Base-by-base conservation (phyloP, 1,284 basidiomycete species). In the Boletus mariae region DNA sequence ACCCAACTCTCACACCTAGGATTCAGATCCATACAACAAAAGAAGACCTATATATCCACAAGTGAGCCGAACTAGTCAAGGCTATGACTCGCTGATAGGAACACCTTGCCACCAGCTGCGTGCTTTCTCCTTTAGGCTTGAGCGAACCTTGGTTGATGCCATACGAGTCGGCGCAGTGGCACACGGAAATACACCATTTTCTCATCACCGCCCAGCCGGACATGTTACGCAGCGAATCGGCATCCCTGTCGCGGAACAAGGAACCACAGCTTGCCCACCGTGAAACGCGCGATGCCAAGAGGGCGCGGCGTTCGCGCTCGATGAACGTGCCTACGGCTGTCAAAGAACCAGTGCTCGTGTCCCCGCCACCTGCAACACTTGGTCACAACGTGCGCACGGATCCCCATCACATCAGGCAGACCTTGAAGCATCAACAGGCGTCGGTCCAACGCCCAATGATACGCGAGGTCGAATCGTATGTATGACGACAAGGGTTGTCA, bases 51-150 rank as follows among this genome's bases (percentile, higher is more conserved):
- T 15, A 52, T 35, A 15, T 43, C 56, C 49, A 51, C 34, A 42
- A 20, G 49, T 20, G 47, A 51, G 47, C 48, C 49, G 17, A 37
- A 54, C 59, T 54, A 31, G 41, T 50, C 25, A 38, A 62, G 61
- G 62, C 61, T 60, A 60, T 67, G 65, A 35, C 47, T 5, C 13
- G 10, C 34, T 45, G 42, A 44, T 44, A 35, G 31, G 12, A 43
- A 45, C 42, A 17, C 8, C 11, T 31, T 32, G 37, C 34, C 32
- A 44, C 48, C 20, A 25, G 29, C 35, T 35, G 49, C 34, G 45
- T 42, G 46, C 4, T 31, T 57, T 37, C 47, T 50, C 50, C 4
- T 49, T 38, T 47, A 25, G 40, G 31, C n/a, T 15, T 34, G 31
- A 10, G 29, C 15, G 26, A 29, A 8, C 31, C 9, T 29, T 15